A percentile compares a stretch with the other conserved stretches of the same genome.
These are phyloP conservation scores for Melastoma candidum DNA, from an alignment of 441 rosid genomes.

Conservation along the genomic window DNA sequence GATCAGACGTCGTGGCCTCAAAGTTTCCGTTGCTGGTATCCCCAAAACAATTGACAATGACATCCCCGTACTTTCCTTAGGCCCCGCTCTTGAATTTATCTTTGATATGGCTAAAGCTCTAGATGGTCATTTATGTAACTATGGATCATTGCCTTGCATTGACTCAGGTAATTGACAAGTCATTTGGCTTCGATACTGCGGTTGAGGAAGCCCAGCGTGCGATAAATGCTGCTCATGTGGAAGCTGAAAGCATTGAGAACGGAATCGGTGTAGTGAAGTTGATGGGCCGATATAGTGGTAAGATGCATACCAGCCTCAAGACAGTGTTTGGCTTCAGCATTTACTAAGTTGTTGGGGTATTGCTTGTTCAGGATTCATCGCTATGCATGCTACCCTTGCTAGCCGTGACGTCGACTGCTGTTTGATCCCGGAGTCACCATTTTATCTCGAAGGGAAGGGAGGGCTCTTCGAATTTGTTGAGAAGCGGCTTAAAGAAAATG, in stretches of 20 bases:
- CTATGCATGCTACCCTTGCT: conserved; percentile 19
- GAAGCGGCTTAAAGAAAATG: conserved; percentile 16
- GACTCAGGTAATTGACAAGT: conserved; percentile 17
- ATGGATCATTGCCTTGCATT: neutral
- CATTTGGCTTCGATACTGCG: conserved; percentile 20
- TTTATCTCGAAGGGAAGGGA: conserved; percentile 18
- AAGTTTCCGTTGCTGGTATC: conserved; percentile 6
- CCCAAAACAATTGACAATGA: neutral
- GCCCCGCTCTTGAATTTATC: neutral
- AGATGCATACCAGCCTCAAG: neutral
- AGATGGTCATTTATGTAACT: too few relatives aligned
- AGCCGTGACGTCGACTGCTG: conserved; percentile 20
- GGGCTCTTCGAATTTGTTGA: conserved; percentile 16
- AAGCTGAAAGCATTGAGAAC: conserved; percentile 18
- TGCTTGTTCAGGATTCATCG: conserved; percentile 13
- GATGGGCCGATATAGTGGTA: conserved; percentile 20
- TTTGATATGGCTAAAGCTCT: too few relatives aligned
- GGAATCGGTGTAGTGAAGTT: conserved; percentile 18
- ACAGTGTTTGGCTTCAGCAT: conserved; percentile 3
- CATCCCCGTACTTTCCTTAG: conserved; percentile 3
- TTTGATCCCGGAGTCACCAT: conserved; percentile 16
- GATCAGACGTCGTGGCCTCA: conserved; percentile 8
- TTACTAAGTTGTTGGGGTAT: neutral
- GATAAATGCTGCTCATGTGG: conserved; percentile 19
- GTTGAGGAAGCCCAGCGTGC: conserved; percentile 22